Evolutionary conservation across 495 filamentous ascomycete species (phyloP).

Genomic region (Hypoxylon lenormandii): DNA sequence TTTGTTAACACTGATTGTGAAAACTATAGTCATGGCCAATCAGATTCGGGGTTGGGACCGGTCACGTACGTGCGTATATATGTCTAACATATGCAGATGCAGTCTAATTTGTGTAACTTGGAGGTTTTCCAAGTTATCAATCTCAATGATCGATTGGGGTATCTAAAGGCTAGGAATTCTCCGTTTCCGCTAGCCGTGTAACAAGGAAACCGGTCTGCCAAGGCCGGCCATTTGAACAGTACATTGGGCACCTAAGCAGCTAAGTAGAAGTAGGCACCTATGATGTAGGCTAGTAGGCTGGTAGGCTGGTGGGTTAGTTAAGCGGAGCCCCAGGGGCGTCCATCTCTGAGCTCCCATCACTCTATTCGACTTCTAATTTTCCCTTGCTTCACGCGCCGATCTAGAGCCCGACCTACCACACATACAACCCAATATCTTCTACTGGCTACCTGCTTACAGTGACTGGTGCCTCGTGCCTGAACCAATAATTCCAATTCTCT

Average conservation of each 20-base stretch:
- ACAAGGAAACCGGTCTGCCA: no score
- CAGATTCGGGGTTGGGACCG: no score
- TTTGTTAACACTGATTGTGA: no score
- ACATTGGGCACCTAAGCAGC: no score
- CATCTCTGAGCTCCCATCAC: background rate
- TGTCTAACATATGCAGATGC: no score
- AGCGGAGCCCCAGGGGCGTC: background rate
- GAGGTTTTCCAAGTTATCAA: background rate
- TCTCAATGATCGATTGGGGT: background rate
- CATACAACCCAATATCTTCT: background rate
- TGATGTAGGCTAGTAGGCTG: no score
- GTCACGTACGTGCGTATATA: no score
- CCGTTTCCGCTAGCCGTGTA: background rate
- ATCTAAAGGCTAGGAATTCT: background rate
- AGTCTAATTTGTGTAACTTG: background rate
- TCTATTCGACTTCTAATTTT: background rate
- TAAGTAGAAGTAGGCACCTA: no score
- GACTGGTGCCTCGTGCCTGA: constrained; percentile 3
- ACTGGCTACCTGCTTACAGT: no score
- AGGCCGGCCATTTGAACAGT: no score
- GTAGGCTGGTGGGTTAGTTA: no score
- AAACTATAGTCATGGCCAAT: no score
- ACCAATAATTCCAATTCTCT: background rate
- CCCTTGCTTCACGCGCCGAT: background rate
- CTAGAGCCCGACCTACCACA: background rate